These are phyloP conservation scores for Haplosporangium gracile DNA, from an alignment of 192 early-diverging fungal species.

Conservation along the genomic window DNA sequence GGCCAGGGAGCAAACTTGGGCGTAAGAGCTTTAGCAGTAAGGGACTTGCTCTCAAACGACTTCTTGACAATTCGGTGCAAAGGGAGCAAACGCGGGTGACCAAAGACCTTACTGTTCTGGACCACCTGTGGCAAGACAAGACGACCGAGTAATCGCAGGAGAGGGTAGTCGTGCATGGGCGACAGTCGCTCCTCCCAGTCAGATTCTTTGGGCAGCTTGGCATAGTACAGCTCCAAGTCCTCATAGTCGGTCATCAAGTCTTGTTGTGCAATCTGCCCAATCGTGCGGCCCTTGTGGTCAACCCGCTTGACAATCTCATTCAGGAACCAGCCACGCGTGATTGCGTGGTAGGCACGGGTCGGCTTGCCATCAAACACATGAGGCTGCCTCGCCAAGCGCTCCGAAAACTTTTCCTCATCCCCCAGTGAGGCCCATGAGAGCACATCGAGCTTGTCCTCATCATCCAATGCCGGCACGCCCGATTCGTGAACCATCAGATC, in stretches of 20 bases:
- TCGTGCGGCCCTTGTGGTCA: constrained; percentile 68
- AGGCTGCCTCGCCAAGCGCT: constrained; percentile 66
- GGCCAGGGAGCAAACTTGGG: constrained; percentile 27
- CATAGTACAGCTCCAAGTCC: constrained; percentile 70
- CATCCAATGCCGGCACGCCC: constrained; percentile 72
- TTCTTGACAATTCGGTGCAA: constrained; percentile 26
- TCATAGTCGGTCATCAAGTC: constrained; percentile 66
- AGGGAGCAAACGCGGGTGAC: constrained; percentile 7
- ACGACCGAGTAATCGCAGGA: constrained; percentile 61
- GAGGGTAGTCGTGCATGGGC: constrained; percentile 61
- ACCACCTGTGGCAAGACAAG: constrained; percentile 59
- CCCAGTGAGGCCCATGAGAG: constrained; percentile 57
- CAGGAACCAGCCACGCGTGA: constrained; percentile 79
- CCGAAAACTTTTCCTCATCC: constrained; percentile 67
- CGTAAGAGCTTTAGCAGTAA: not conserved
- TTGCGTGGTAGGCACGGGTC: constrained; percentile 70
- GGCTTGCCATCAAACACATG: constrained; percentile 73
- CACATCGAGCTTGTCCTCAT: constrained; percentile 24
- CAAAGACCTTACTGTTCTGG: constrained; percentile 29
- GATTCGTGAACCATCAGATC: constrained; percentile 73
- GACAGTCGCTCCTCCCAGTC: constrained; percentile 58
- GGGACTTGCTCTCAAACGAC: not conserved
- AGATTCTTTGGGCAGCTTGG: constrained; percentile 38
- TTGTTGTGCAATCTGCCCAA: constrained; percentile 70
- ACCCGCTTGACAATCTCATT: constrained; percentile 79